phyloP scores from a whole-genome alignment of 176 grass and related monocot species.

The Thalia dealbata region DNA sequence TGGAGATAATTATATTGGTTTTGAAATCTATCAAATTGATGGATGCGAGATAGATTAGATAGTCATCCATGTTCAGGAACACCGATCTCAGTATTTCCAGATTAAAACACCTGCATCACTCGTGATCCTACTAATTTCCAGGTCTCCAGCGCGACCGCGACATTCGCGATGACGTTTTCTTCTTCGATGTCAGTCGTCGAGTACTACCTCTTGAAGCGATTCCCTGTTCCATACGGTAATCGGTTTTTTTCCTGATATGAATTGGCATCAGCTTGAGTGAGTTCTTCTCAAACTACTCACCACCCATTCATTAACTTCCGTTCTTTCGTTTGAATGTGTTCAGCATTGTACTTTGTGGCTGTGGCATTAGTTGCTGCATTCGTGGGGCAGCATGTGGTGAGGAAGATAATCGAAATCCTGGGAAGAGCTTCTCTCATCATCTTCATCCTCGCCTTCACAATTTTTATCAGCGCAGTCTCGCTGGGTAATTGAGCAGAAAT shows the following conservation, averaged over 20 bases:
- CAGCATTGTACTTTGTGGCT: conserved; percentile 48
- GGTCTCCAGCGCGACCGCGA: conserved; percentile 95
- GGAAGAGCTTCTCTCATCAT: conserved; percentile 92
- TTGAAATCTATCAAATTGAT: no score
- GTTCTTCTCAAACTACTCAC: neutral
- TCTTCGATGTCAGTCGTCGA: conserved; percentile 91
- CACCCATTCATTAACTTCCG: no score
- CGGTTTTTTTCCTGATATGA: no score
- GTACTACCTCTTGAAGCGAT: conserved; percentile 81
- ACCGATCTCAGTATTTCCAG: no score
- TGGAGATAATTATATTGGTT: no score
- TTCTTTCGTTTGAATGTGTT: neutral
- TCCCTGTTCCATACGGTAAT: conserved; percentile 77
- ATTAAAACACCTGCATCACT: neutral
- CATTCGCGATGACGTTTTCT: conserved; percentile 95
- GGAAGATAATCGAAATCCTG: conserved; percentile 64
- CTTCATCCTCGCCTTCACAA: conserved; percentile 83
- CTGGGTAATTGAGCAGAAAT: conserved; percentile 31
- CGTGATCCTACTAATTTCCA: conserved; percentile 23
- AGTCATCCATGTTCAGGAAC: no score
- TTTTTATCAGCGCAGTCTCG: conserved; percentile 77
- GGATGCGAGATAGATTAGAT: no score
- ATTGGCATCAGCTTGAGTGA: neutral
- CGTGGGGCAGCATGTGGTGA: conserved; percentile 63
- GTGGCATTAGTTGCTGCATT: conserved; percentile 65